Evolutionary conservation across 192 early-diverging fungal species (phyloP), one percentile per base, ranked within the genome.

Genomic region (Backusella tarrabulga): DNA sequence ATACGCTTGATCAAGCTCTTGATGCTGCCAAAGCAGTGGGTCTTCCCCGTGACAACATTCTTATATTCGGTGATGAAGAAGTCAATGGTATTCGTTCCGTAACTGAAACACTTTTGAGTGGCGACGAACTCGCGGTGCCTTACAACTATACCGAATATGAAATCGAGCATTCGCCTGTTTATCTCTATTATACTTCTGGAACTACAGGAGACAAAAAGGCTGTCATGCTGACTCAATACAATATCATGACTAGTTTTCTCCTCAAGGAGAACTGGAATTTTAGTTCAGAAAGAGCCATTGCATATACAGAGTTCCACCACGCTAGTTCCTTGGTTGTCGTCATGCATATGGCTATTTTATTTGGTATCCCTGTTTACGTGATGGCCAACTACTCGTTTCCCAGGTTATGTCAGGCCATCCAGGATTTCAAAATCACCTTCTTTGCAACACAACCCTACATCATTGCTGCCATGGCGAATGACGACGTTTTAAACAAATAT

Each of bases 371-470:
- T 7, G 63, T 72, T 14, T 63, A 74, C 4, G 56, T 83, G 15
- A 68, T 42, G 17, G 40, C 42, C 21, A 72, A 69, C 68, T 69
- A 40, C 3, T 17, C 14, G 38, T 74, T 40, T 42, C 67, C 41
- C 68, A 73, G 9, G 72, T 67, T 74, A 78, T 60, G 54, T 23
- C 54, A 60, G 23, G 54, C 21, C 21, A 60, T 60, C 21, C 21
- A 60, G 3, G 54, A 60, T 26, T 60, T 60, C 8, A 21, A 60
- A 26, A 12, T 60, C 8, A 60, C 54, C 54, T 60, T 60, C 26
- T 60, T 60, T 26, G 54, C 54, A 23, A 60, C 54, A 9, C 54
- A 60, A 1, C 54, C 54, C 23, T 60, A 26, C 3, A 60, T 60
- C n/a, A 60, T 60, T 11, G 54, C 54, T 26, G 6, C 54, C 21